phyloP scores from a whole-genome alignment of 768 basidiomycete genomes.

The Boletus patriciae region DNA sequence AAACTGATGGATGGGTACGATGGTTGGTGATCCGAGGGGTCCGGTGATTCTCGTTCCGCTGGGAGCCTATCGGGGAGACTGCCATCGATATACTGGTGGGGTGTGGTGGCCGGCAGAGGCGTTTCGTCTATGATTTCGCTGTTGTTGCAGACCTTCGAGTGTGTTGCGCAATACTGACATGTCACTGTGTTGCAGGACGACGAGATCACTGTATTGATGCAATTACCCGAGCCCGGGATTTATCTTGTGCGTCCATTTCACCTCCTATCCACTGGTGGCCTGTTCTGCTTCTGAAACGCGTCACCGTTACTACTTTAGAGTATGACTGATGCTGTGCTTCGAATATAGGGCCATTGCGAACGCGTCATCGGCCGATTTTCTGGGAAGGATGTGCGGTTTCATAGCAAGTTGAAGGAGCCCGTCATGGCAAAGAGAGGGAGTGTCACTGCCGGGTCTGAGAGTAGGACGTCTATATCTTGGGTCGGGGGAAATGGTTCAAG shows the following conservation, averaged over 20 bases:
- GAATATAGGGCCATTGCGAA: conserved; percentile 77
- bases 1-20: background rate
- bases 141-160: no score
- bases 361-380: conserved; percentile 79
- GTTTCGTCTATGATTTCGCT: no score
- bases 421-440: conserved; percentile 67
- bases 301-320: background rate
- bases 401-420: conserved; percentile 74
- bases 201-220: conserved; percentile 76
- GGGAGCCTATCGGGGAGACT: background rate
- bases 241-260: conserved; percentile 55
- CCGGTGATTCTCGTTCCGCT: background rate
- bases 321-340: background rate
- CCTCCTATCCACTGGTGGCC: no score
- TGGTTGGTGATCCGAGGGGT: background rate
- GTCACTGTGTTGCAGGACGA: conserved; percentile 60
- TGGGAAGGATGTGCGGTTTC: conserved; percentile 63
- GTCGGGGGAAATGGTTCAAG: conserved; percentile 6
- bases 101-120: no score
- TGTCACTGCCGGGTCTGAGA: conserved; percentile 10
- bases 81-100: background rate
- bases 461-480: conserved; percentile 21
- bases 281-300: no score
- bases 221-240: conserved; percentile 53
- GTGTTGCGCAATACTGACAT: conserved; percentile 9